Conservation (phyloP, 495 filamentous ascomycete species). For the Neurospora intermedia region DNA sequence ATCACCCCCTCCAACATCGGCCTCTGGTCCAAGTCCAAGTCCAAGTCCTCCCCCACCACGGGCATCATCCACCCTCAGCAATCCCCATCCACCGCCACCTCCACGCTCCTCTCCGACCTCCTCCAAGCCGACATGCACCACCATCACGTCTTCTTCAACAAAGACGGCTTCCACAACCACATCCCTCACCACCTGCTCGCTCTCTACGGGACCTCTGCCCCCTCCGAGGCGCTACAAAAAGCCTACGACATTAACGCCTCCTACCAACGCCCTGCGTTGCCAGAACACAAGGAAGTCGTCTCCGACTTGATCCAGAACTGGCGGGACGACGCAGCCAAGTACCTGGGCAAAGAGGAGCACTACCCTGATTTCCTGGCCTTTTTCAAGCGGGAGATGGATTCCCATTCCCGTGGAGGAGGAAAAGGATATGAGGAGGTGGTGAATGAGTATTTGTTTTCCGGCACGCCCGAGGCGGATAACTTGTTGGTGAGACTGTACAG, state of each 20-base stretch:
- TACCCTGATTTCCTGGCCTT: constrained; percentile 62
- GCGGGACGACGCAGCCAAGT: constrained; percentile 34
- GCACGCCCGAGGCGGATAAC: constrained; percentile 15
- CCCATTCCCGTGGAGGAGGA: constrained; percentile 47
- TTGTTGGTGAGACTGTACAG: constrained; percentile 16
- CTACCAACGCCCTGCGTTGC: constrained; percentile 47
- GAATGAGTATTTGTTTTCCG: constrained; percentile 53
- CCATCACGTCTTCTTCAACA: constrained; percentile 72
- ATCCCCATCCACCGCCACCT: constrained; percentile 44
- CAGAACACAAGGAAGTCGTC: constrained; percentile 32
- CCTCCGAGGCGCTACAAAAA: constrained; percentile 41
- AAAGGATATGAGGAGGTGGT: constrained; percentile 50
- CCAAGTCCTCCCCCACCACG: background rate
- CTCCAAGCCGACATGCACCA: constrained; percentile 19
- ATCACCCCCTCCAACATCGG: constrained; percentile 48
- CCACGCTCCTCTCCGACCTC: background rate
- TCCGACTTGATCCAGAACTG: constrained; percentile 43
- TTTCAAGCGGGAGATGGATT: constrained; percentile 61
- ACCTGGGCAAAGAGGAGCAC: constrained; percentile 36
- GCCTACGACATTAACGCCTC: constrained; percentile 47
- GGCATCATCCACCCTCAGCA: constrained; percentile 30
- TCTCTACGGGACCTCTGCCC: constrained; percentile 65
- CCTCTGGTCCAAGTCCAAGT: constrained; percentile 29
- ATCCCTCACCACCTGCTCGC: constrained; percentile 66
- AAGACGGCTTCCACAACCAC: constrained; percentile 55